phyloP scores from a whole-genome alignment of 345 rosid species.

The Populus davidiana region DNA sequence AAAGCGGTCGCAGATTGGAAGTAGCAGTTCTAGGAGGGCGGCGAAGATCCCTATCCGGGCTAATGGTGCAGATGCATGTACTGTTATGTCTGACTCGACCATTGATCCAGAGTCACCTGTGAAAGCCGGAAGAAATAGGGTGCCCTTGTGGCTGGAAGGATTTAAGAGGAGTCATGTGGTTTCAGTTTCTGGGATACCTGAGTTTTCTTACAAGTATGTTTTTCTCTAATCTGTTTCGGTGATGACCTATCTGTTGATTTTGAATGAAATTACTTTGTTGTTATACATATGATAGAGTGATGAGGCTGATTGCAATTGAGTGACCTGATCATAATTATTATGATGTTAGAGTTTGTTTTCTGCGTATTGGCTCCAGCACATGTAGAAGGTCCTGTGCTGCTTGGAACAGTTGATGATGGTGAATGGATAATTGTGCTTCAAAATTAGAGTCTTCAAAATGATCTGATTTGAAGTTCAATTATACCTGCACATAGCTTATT shows the following conservation, averaged over 20 bases:
- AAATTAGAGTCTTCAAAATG: neutral
- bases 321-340: neutral
- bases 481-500: neutral
- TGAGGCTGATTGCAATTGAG: neutral
- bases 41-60: conserved; percentile 70
- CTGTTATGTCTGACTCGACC: conserved; percentile 75
- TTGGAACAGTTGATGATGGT: neutral
- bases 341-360: neutral
- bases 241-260: neutral
- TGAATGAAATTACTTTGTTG: neutral
- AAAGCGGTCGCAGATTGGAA: conserved; percentile 82
- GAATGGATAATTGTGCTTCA: neutral
- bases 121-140: conserved; percentile 57
- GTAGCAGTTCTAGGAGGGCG: conserved; percentile 79
- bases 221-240: neutral
- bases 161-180: conserved; percentile 55
- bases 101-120: conserved; percentile 83
- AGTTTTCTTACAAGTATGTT: conserved; percentile 82
- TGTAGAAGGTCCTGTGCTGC: neutral
- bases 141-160: conserved; percentile 77
- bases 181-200: conserved; percentile 87
- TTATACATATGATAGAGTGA: neutral
- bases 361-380: neutral
- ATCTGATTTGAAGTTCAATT: neutral
- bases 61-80: conserved; percentile 73